Percentiles rank a stretch among this genome's conserved stretches.
Conservation (phyloP, 2,329 filamentous ascomycete species). For the Neobulgaria alba region DNA sequence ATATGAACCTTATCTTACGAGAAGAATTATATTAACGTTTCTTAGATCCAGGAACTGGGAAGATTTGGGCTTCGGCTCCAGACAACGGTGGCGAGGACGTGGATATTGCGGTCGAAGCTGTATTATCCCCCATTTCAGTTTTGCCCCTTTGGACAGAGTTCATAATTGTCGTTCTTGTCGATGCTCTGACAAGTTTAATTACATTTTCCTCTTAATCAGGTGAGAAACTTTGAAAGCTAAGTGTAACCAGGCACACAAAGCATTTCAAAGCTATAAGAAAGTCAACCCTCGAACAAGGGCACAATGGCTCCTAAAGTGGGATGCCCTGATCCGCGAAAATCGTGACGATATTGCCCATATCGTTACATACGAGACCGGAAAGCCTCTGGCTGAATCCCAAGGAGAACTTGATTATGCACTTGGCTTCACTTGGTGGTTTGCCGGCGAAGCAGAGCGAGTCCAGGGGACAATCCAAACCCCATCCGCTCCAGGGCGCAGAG, state of each 20-base stretch:
- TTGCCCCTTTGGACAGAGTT: too few relatives aligned
- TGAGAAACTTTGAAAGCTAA: too few relatives aligned
- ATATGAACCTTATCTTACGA: slow-evolving; percentile 1
- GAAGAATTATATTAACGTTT: slow-evolving; percentile 1
- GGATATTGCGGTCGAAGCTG: slow-evolving; percentile 46
- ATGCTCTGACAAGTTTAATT: too few relatives aligned
- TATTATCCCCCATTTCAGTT: background rate
- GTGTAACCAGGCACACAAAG: slow-evolving; percentile 37
- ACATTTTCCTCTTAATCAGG: too few relatives aligned
- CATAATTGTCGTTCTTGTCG: too few relatives aligned
- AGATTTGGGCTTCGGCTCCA: slow-evolving; percentile 35
- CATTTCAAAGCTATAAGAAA: slow-evolving; percentile 52
- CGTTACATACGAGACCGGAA: slow-evolving; percentile 50
- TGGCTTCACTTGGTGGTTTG: slow-evolving; percentile 47
- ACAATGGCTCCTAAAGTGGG: slow-evolving; percentile 56
- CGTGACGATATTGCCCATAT: slow-evolving; percentile 54
- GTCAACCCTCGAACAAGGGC: slow-evolving; percentile 52
- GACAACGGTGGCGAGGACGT: slow-evolving; percentile 47
- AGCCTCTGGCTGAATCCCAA: slow-evolving; percentile 41
- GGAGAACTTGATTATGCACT: slow-evolving; percentile 45
- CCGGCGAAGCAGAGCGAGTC: slow-evolving; percentile 53
- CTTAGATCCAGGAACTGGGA: slow-evolving; percentile 38
- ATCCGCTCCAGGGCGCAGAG: slow-evolving; percentile 51
- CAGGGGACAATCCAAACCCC: slow-evolving; percentile 52
- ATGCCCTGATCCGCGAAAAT: slow-evolving; percentile 53